phyloP scores from a whole-genome alignment of 129 eudicot species.

The Flaveria ramosissima region DNA sequence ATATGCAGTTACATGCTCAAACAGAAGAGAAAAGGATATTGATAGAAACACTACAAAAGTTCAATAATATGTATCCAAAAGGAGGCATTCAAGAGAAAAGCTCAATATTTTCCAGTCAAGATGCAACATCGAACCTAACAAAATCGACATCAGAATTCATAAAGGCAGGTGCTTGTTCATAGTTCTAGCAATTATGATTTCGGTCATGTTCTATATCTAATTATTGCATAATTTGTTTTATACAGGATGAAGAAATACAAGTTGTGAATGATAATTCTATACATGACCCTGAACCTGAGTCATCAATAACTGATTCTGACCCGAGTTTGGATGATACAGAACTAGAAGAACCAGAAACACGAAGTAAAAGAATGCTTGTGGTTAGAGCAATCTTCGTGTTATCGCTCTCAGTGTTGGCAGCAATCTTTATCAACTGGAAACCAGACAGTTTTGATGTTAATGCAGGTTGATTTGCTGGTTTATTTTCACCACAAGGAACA shows the following conservation, averaged over 20 bases:
- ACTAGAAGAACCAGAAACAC: slow-evolving; percentile 24
- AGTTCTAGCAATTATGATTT: neutral
- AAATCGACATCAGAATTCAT: slow-evolving; percentile 37
- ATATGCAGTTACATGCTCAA: slow-evolving; percentile 58
- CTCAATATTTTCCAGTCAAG: slow-evolving; percentile 17
- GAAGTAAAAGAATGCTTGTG: slow-evolving; percentile 32
- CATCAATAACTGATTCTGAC: slow-evolving; percentile 43
- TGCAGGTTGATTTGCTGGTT: slow-evolving; percentile 26
- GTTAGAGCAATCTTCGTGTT: slow-evolving; percentile 45
- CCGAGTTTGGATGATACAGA: slow-evolving; percentile 32
- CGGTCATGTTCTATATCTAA: slow-evolving; percentile 16
- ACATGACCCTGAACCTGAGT: slow-evolving; percentile 38
- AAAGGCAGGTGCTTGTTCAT: slow-evolving; percentile 43
- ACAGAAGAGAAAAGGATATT: slow-evolving; percentile 63
- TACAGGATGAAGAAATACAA: slow-evolving; percentile 63
- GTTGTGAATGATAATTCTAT: slow-evolving; percentile 27
- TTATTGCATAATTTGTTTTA: neutral
- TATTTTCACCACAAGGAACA: neutral
- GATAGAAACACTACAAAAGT: slow-evolving; percentile 44
- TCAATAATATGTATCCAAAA: slow-evolving; percentile 25
- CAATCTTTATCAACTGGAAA: slow-evolving; percentile 37
- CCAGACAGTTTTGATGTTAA: slow-evolving; percentile 21
- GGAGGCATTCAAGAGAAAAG: slow-evolving; percentile 32
- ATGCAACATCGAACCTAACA: slow-evolving; percentile 28
- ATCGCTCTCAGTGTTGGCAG: slow-evolving; percentile 48